Evolutionary conservation across 75 land plant species (phyloP).

Genomic region (Pinus tabuliformis): DNA sequence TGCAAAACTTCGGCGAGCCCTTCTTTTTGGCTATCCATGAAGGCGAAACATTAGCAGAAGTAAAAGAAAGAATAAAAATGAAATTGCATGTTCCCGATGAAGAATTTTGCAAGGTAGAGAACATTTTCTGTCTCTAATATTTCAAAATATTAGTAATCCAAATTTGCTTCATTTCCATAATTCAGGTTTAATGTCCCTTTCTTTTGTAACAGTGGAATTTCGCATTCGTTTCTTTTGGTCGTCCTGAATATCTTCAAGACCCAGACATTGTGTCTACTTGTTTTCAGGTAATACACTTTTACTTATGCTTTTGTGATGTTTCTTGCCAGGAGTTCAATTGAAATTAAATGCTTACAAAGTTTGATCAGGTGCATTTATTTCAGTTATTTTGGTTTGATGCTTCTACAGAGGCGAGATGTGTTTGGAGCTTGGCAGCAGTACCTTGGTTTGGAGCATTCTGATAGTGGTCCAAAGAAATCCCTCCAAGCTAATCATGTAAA

Average conservation of each 20-base stretch:
- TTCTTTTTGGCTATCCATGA: conserved; percentile 30
- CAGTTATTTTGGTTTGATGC: neutral
- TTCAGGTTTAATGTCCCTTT: neutral
- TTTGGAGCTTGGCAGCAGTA: conserved; percentile 58
- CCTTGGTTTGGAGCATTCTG: conserved; percentile 45
- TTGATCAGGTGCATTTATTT: neutral
- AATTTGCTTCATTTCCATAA: neutral
- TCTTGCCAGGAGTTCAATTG: too few relatives aligned
- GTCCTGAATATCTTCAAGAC: conserved; percentile 43
- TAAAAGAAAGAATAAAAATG: conserved; percentile 23
- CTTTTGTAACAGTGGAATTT: conserved; percentile 40
- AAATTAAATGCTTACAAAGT: neutral
- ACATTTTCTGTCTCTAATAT: neutral
- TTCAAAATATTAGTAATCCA: neutral
- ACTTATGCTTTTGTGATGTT: too few relatives aligned
- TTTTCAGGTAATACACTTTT: conserved; percentile 24
- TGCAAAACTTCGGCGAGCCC: conserved; percentile 38
- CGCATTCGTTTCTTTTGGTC: conserved; percentile 42
- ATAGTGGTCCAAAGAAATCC: conserved; percentile 36
- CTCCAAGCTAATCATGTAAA: conserved; percentile 37
- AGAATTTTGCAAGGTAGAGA: conserved; percentile 31
- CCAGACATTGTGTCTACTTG: conserved; percentile 29
- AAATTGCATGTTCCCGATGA: conserved; percentile 33
- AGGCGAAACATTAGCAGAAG: conserved; percentile 21
- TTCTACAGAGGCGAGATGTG: conserved; percentile 29